Evolutionary conservation across 305 asterid species (phyloP).

Genomic region (Fraxinus sp.): DNA sequence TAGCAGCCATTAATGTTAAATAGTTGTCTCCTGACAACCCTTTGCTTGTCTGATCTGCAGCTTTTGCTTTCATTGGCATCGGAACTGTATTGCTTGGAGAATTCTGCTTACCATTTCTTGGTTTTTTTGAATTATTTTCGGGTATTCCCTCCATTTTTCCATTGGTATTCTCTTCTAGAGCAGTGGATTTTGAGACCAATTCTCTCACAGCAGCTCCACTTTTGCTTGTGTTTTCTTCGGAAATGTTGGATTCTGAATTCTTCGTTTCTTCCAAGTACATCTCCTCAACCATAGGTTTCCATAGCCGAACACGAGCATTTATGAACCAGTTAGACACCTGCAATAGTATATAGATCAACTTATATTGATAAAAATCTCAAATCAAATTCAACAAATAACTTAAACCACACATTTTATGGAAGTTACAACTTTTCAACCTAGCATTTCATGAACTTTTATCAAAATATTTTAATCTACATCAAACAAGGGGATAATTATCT

Average conservation of each 20-base stretch:
- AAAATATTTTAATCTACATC: too few species aligned
- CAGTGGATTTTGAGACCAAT: neutral
- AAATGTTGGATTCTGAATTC: constrained; percentile 34
- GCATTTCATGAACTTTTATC: too few species aligned
- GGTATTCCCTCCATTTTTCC: neutral
- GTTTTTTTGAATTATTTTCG: constrained; percentile 27
- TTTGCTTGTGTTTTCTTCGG: constrained; percentile 20
- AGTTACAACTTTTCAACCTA: too few species aligned
- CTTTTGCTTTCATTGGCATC: constrained; percentile 30
- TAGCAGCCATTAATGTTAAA: constrained; percentile 26
- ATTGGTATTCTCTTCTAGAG: neutral
- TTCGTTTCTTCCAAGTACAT: constrained; percentile 77
- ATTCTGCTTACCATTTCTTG: constrained; percentile 30
- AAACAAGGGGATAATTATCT: neutral
- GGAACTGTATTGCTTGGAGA: constrained; percentile 41
- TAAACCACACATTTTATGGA: too few species aligned
- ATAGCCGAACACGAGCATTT: constrained; percentile 73
- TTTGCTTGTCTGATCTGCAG: constrained; percentile 7
- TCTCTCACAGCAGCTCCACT: neutral
- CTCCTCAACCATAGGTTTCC: constrained; percentile 91
- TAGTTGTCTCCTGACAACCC: neutral
- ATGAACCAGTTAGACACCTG: constrained; percentile 88
- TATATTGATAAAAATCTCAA: neutral
- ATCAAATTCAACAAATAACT: too few species aligned
- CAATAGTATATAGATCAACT: neutral